Evolutionary conservation across 495 filamentous ascomycete genomes (phyloP).

Genomic region (Penicillium manginii): DNA sequence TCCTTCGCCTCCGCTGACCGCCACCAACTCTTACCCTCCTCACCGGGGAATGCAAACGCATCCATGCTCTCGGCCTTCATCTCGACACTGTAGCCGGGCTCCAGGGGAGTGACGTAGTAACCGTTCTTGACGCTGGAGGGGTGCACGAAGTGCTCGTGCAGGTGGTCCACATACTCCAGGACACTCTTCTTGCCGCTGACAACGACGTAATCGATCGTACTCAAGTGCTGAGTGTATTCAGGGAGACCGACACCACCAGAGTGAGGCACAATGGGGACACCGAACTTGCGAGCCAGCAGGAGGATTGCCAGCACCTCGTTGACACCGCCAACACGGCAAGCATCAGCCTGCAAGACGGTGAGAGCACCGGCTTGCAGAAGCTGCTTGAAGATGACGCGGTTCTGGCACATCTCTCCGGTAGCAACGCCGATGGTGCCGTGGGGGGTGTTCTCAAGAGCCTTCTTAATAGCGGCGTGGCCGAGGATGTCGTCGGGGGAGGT

Average conservation of each 20-base stretch:
- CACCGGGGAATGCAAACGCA: slow-evolving; percentile 72
- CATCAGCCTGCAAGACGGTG: slow-evolving; percentile 89
- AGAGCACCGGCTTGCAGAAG: slow-evolving; percentile 77
- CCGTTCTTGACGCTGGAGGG: slow-evolving; percentile 80
- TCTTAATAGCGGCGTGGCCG: slow-evolving; percentile 81
- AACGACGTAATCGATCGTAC: slow-evolving; percentile 92
- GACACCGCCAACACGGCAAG: slow-evolving; percentile 87
- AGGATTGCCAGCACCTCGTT: slow-evolving; percentile 94
- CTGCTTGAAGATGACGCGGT: slow-evolving; percentile 93
- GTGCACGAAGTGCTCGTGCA: slow-evolving; percentile 92
- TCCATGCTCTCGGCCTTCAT: slow-evolving; percentile 92
- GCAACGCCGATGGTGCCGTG: slow-evolving; percentile 78
- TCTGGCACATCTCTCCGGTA: slow-evolving; percentile 97
- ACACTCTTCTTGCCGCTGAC: slow-evolving; percentile 80
- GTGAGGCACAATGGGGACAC: slow-evolving; percentile 85
- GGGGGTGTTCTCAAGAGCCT: slow-evolving; percentile 68
- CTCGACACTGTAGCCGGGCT: slow-evolving; percentile 87
- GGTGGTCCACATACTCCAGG: slow-evolving; percentile 89
- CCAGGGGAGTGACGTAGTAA: slow-evolving; percentile 82
- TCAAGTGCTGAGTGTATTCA: slow-evolving; percentile 93
- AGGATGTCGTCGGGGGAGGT: slow-evolving; percentile 91
- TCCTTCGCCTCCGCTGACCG: slow-evolving; percentile 66
- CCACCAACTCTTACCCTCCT: slow-evolving; percentile 83
- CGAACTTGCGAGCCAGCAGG: slow-evolving; percentile 83
- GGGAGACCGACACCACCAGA: slow-evolving; percentile 88